Base-by-base conservation (phyloP, 768 basidiomycete species). In the Bullera alba region DNA sequence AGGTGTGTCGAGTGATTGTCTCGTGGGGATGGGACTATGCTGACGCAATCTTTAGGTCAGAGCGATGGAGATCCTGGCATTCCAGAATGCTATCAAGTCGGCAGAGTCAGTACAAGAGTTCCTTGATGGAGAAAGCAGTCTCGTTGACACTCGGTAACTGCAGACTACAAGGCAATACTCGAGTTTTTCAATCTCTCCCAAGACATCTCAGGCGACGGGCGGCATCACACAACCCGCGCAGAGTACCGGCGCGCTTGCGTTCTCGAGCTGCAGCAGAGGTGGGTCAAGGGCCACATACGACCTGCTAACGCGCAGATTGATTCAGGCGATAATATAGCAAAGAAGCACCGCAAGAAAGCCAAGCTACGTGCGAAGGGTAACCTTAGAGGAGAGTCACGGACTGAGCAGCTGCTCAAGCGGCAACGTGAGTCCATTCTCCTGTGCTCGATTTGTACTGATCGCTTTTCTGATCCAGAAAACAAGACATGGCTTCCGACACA, bases 401-500 rank as follows among this genome's bases (percentile, higher is more conserved):
- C 83, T 0, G 80, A 83, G 37, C 69, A 76, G 16, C 77, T 90
- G 25, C 69, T 82, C 38, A 80, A 78, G 42, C 80, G 93, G 50
- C 91, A 95, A 71, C 74, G 93, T 93, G 57, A 56, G 73, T 46
- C 10, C 12, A 30, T 10, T 5, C n/a, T n/a, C n/a, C n/a, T n/a
- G n/a, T n/a, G n/a, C n/a, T n/a, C n/a, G n/a, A n/a, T 28, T 26
- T 10, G 42, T 21, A 34, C 26, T 6, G 5, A 4, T 17, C 6
- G 22, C 45, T 50, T 56, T 49, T 48, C n/a, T 42, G 35, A 8
- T 34, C 2, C 56, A 95, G 92, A 77, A 26, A 79, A 86, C 57
- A 96, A 96, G 70, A 75, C 79, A 12, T 97, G 93, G 93, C 80
- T 99, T 0, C 89, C 93, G 67, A 93, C 91, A 4, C 95, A 99